Evolutionary conservation across 495 filamentous ascomycete genomes (phyloP), one percentile per base, ranked within the genome.

Genomic region (Extremus antarcticus): DNA sequence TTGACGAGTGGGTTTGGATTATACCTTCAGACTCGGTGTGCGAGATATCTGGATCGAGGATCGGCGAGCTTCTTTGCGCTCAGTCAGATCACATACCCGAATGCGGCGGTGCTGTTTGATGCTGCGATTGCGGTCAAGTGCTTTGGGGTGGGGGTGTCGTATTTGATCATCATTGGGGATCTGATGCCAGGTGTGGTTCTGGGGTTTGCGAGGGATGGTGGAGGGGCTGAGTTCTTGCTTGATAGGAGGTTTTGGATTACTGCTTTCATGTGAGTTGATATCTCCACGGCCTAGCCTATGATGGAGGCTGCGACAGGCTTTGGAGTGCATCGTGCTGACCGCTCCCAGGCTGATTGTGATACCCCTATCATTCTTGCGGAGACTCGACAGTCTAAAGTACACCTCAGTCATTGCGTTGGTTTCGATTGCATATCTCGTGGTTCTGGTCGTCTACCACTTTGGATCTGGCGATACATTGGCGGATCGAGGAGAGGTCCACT

Each of bases 191-290:
- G 87, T 2, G 92, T 98, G 9, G 81, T 92, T 0, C 72, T 78
- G 64, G 90, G 89, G 1, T 85, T 90, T 66, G 74, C 71, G 47
- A 80, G 84, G 46, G 72, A 74, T 41, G 76, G 75, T 3, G 79
- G 76, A 0, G 76, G 73, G 10, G 66, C 67, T 2, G 74, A 83
- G 78, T 17, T 95, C 63, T 72, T 96, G 47, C 75, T 87, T 39
- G 90, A 98, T 66, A 79, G 94, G 32, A 85, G 88, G 64, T 97
- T 98, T 65, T 98, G 92, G 92, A 84, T 98, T 47, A 96, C 92
- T n/a, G 91, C 79, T 19, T 98, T 97, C 64, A 91, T 96, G 86
- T 88, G 68, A 57, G 82, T 66, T 41, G 15, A 21, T 20, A 11
- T 39, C 17, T 23, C 41, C 3, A 45, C n/a, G 9, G 35, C 9